A percentile compares a stretch with the other conserved stretches of the same genome.
Conservation (phyloP, 176 grass and related monocot genomes). For the Carex scoparia region DNA sequence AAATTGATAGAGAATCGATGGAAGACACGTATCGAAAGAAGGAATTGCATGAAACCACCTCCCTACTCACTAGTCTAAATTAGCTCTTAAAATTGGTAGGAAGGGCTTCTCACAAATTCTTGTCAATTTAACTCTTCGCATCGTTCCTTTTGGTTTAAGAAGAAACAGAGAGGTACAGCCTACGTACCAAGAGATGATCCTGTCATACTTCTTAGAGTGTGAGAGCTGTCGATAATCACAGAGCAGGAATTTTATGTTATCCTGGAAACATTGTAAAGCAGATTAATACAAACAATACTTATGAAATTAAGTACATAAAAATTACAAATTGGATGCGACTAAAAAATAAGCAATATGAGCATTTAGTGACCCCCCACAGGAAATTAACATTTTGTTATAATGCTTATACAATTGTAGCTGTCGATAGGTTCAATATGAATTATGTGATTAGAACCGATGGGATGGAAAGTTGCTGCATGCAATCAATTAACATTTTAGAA, state of each 20-base stretch:
- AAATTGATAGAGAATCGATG: neutral
- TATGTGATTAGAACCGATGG: neutral
- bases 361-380: neutral
- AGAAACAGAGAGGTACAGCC: neutral
- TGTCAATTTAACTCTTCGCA: neutral
- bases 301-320: neutral
- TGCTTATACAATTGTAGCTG: neutral
- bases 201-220: conserved; percentile 42
- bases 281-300: neutral
- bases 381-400: neutral
- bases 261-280: conserved; percentile 33
- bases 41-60: neutral
- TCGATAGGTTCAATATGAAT: neutral
- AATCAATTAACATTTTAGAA: neutral
- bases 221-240: conserved; percentile 82
- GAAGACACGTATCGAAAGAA: neutral
- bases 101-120: neutral
- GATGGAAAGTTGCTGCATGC: neutral
- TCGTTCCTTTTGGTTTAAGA: neutral
- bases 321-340: conserved; percentile 8
- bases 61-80: neutral
- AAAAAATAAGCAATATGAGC: neutral
- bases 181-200: conserved; percentile 81
- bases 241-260: conserved; percentile 57
- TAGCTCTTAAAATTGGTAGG: neutral